These are phyloP conservation scores for Monosporascus sp. DNA, from an alignment of 2,329 filamentous ascomycete species.

Conservation along the genomic window DNA sequence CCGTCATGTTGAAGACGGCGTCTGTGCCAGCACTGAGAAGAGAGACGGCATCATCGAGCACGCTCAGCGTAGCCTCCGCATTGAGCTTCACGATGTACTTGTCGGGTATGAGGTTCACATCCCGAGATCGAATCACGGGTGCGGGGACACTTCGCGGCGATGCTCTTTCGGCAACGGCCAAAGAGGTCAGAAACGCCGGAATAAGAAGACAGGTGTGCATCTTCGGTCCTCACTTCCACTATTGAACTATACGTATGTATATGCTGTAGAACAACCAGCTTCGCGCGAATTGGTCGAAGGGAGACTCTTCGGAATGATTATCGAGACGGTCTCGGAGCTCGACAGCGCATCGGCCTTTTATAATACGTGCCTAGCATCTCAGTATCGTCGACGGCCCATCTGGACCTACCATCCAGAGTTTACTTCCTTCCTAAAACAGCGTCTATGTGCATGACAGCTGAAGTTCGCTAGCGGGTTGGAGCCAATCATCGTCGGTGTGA, in stretches of 20 bases:
- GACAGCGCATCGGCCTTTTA: no score
- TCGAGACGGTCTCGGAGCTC: no score
- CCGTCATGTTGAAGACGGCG: constrained; percentile 24
- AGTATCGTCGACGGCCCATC: no score
- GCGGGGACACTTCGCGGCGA: not conserved
- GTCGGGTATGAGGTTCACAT: not conserved
- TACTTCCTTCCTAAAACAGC: no score
- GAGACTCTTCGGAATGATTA: no score
- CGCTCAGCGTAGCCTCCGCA: constrained; percentile 23
- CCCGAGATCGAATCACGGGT: not conserved
- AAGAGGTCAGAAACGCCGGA: not conserved
- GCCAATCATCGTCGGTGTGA: no score
- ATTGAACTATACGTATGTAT: no score
- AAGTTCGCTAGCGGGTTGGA: not conserved
- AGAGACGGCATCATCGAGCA: constrained; percentile 25
- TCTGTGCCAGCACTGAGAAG: constrained; percentile 25
- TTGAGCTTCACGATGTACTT: constrained; percentile 44
- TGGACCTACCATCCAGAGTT: no score
- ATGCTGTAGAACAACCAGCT: no score
- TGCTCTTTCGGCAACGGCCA: not conserved
- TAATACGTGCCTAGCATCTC: no score
- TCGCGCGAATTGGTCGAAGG: no score
- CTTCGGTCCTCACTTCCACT: not conserved
- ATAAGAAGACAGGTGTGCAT: not conserved
- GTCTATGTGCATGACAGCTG: no score